These are phyloP conservation scores for Rhodotorula sp. DNA, from an alignment of 1,284 basidiomycete genomes.

Conservation along the genomic window DNA sequence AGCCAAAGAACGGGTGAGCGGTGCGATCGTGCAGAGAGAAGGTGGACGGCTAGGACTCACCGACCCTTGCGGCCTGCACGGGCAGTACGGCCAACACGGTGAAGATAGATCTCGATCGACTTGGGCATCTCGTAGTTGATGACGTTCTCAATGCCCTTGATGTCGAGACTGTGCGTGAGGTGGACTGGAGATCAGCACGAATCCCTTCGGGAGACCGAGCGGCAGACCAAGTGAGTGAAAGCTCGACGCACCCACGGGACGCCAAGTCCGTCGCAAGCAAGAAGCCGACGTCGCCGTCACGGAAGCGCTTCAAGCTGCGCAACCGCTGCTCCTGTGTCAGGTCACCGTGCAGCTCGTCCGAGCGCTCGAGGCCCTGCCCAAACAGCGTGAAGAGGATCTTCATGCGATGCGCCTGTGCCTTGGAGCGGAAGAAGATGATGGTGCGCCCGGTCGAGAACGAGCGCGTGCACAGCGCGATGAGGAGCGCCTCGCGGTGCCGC, in stretches of 20 bases:
- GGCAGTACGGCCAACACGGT: slow-evolving; percentile 94
- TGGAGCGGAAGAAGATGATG: slow-evolving; percentile 92
- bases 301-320: slow-evolving; percentile 79
- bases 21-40: neutral
- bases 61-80: slow-evolving; percentile 90
- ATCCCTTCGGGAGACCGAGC: neutral
- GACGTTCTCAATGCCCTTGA: slow-evolving; percentile 49
- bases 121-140: slow-evolving; percentile 94
- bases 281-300: slow-evolving; percentile 80
- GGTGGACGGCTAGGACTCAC: slow-evolving; percentile 54
- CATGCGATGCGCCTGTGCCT: slow-evolving; percentile 95
- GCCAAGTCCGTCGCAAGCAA: slow-evolving; percentile 61
- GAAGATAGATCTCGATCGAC: slow-evolving; percentile 89
- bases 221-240: neutral
- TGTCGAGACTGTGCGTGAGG: slow-evolving; percentile 46
- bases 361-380: slow-evolving; percentile 64
- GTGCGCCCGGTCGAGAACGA: slow-evolving; percentile 73
- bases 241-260: slow-evolving; percentile 38
- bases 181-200: neutral
- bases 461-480: slow-evolving; percentile 80
- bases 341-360: slow-evolving; percentile 91
- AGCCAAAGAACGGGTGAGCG: neutral
- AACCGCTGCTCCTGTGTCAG: slow-evolving; percentile 92
- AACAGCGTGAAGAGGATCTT: slow-evolving; percentile 88
- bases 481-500: slow-evolving; percentile 67